phyloP scores from a whole-genome alignment of 2,329 filamentous ascomycete species.

The Nakataea oryzae region DNA sequence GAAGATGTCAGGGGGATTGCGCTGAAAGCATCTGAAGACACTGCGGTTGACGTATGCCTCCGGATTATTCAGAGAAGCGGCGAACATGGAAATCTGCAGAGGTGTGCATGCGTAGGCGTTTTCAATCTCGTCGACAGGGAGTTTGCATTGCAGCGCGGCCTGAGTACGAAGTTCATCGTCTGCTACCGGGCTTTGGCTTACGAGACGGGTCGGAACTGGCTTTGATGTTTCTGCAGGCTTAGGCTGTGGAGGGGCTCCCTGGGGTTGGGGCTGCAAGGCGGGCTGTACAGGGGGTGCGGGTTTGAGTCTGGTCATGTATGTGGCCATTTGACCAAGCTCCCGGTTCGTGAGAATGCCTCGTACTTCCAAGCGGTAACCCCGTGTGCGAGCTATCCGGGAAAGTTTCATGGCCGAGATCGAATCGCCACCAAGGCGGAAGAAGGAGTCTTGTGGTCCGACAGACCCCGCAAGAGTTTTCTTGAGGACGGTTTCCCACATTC shows the following conservation, averaged over 20 bases:
- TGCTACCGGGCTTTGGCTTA: neutral
- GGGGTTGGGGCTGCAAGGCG: too few relatives aligned
- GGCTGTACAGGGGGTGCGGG: too few relatives aligned
- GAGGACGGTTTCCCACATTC: neutral
- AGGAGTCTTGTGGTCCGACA: neutral
- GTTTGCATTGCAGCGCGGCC: neutral
- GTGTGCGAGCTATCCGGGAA: neutral
- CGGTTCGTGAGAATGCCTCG: neutral
- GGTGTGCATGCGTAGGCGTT: conserved; percentile 13
- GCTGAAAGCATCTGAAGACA: neutral
- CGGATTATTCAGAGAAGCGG: conserved; percentile 3
- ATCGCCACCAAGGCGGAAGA: neutral
- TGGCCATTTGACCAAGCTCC: neutral
- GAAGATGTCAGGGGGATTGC: too few relatives aligned
- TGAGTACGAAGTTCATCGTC: neutral
- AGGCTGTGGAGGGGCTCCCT: too few relatives aligned
- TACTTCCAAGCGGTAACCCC: neutral
- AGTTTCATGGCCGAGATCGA: neutral
- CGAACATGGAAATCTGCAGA: conserved; percentile 12
- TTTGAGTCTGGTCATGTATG: neutral
- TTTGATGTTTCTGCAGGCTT: too few relatives aligned
- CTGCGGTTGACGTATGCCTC: conserved; percentile 4
- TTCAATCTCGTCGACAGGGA: conserved; percentile 22
- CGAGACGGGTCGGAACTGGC: too few relatives aligned
- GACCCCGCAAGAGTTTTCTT: neutral